phyloP scores from a whole-genome alignment of 495 filamentous ascomycete species.

The Talaromyces thailandensis region DNA sequence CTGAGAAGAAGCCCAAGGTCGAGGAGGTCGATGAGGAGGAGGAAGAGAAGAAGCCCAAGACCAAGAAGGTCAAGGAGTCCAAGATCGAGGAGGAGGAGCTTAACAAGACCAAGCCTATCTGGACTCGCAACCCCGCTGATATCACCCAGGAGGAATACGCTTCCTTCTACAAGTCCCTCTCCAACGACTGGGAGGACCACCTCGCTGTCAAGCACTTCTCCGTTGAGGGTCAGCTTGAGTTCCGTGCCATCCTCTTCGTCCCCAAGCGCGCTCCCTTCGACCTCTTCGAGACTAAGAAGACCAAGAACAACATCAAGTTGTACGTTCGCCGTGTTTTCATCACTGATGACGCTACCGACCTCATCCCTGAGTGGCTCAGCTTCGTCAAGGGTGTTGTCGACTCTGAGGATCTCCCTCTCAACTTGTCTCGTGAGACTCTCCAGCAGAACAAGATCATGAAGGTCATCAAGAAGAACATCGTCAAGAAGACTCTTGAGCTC shows the following conservation, averaged over 20 bases:
- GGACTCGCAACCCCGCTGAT: conserved; percentile 95
- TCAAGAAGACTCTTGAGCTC: conserved; percentile 99
- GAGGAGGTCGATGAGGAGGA: conserved; percentile 68
- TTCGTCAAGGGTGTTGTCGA: conserved; percentile 99
- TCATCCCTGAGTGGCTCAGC: conserved; percentile 98
- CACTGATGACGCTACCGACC: conserved; percentile 96
- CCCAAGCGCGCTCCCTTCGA: conserved; percentile 99
- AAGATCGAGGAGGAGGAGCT: conserved; percentile 98
- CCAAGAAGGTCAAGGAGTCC: conserved; percentile 98
- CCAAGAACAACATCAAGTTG: conserved; percentile 99
- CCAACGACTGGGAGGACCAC: conserved; percentile 99
- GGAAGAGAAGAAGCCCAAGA: conserved; percentile 87
- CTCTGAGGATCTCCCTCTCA: conserved; percentile 97
- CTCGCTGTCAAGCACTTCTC: conserved; percentile 99
- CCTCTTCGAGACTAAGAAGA: conserved; percentile 99
- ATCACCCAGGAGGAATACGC: conserved; percentile 97
- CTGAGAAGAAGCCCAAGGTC: conserved; percentile 81
- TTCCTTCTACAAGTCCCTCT: conserved; percentile 98
- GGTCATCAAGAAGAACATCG: conserved; percentile 99
- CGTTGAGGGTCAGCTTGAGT: conserved; percentile 99
- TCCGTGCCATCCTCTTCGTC: conserved; percentile 98
- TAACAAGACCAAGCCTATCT: conserved; percentile 99
- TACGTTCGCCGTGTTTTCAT: conserved; percentile 99
- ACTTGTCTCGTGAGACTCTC: conserved; percentile 98
- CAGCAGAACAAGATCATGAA: conserved; percentile 99